Evolutionary conservation across 331 rosid genomes (phyloP), one percentile per base, ranked within the genome.

Genomic region (Acacia concinna): DNA sequence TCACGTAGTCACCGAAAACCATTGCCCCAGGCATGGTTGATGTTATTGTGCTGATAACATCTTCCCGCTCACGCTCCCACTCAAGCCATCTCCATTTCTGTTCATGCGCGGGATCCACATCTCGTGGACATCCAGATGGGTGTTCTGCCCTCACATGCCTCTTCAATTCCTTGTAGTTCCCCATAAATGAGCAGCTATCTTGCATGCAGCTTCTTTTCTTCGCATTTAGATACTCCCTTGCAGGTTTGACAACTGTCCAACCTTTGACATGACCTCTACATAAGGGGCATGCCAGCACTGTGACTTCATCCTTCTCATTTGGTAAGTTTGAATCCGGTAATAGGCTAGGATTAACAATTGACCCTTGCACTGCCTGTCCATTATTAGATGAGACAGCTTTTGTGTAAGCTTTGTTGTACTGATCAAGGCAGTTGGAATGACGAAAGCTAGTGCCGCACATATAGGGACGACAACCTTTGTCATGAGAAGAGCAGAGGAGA

Each of bases 51-150:
- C 99, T 96, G 81, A 96, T 93, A 81, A 91, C 98, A 80, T 96
- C 99, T 75, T 96, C 93, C 23, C 91, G 87, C 77, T 96, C 99
- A 31, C 91, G 93, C 84, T 96, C 98, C 81, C 96, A 90, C 83
- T 93, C 97, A 40, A 96, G 97, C 87, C 95, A 88, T 86, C 95
- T 89, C 99, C 99, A 96, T 78, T 91, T 96, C 83, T 91, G 97
- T 81, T 96, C 99, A 38, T 76, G 87, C 4, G 69, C 78, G 10
- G 99, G 99, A 82, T 96, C 98, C 74, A 96, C 99, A 11, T 82
- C 89, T 4, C 95, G 89, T 6, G 99, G 99, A 60, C 97, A 85
- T 30, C 92, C 94, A 10, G 78, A 90, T 68, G 99, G 97, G 74
- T 96, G 99, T 47, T 96, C 98, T 28, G 89, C 87, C 71, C 79